phyloP scores from a whole-genome alignment of 2,329 filamentous ascomycete species.

The Hypoxylon sp. region DNA sequence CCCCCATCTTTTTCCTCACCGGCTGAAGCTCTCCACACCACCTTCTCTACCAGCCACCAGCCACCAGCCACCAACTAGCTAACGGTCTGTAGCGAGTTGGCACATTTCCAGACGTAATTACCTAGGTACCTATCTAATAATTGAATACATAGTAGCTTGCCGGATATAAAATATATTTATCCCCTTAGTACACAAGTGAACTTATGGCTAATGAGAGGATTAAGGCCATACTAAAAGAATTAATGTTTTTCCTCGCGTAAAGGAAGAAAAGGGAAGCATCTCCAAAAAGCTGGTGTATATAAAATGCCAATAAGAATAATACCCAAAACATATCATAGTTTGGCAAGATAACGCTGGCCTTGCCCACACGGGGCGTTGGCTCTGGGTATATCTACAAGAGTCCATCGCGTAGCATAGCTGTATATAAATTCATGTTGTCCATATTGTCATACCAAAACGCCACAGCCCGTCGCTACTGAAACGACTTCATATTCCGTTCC shows the following conservation, averaged over 20 bases:
- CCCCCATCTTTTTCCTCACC: slow-evolving; percentile 20
- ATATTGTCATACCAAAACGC: slow-evolving; percentile 48
- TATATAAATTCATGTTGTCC: slow-evolving; percentile 34
- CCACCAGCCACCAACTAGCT: slow-evolving; percentile 13
- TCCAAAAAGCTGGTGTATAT: neutral
- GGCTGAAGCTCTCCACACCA: slow-evolving; percentile 31
- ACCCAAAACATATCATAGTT: slow-evolving; percentile 24
- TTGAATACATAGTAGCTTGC: neutral
- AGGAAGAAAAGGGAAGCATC: neutral
- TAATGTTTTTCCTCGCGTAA: neutral
- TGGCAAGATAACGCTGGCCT: slow-evolving; percentile 37
- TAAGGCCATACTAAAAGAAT: neutral
- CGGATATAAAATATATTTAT: neutral
- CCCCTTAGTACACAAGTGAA: neutral
- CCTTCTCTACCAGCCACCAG: slow-evolving; percentile 7
- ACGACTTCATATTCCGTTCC: slow-evolving; percentile 50
- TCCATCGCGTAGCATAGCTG: slow-evolving; percentile 32
- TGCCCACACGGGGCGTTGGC: slow-evolving; percentile 28
- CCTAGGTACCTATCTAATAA: neutral
- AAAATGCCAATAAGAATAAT: neutral
- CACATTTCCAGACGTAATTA: slow-evolving; percentile 22
- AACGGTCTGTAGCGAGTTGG: slow-evolving; percentile 32
- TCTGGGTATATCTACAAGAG: slow-evolving; percentile 48
- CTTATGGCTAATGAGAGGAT: neutral
- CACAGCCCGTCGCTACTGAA: slow-evolving; percentile 47